Percentiles rank a stretch among this genome's conserved stretches.
Conservation (phyloP, 2,329 filamentous ascomycete genomes). For the Botryosphaeria dothidea region DNA sequence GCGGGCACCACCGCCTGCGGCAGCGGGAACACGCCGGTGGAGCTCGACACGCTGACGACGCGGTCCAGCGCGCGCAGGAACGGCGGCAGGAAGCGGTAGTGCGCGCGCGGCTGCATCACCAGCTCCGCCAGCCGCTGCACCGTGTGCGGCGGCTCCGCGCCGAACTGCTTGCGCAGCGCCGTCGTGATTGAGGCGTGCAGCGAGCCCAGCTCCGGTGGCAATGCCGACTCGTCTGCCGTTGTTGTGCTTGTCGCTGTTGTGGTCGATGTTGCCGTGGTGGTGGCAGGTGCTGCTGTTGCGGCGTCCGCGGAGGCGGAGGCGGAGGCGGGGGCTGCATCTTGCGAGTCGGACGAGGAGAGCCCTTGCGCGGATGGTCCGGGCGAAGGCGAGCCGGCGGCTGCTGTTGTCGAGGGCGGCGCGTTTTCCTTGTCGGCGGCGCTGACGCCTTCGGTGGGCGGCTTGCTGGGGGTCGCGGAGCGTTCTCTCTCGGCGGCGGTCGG, state of each 20-base stretch:
- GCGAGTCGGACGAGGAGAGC: slow-evolving; percentile 43
- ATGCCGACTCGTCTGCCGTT: no score
- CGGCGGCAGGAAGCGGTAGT: slow-evolving; percentile 79
- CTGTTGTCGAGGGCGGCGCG: slow-evolving; percentile 46
- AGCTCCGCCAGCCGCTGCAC: slow-evolving; percentile 91
- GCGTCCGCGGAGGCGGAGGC: neutral
- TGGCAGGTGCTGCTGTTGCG: neutral
- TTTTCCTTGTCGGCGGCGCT: slow-evolving; percentile 67
- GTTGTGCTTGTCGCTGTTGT: no score
- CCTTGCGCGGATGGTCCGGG: no score
- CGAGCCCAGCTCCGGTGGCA: slow-evolving; percentile 34
- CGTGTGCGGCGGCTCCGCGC: slow-evolving; percentile 80
- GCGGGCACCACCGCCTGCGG: slow-evolving; percentile 59
- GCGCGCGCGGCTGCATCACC: slow-evolving; percentile 69
- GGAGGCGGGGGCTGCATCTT: slow-evolving; percentile 37
- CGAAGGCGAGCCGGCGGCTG: no score
- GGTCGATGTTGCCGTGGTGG: no score
- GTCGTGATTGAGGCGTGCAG: slow-evolving; percentile 38
- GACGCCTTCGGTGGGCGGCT: slow-evolving; percentile 16
- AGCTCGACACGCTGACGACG: slow-evolving; percentile 85
- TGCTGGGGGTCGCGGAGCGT: slow-evolving; percentile 27
- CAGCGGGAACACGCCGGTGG: slow-evolving; percentile 78
- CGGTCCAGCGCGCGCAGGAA: slow-evolving; percentile 91
- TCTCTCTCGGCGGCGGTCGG: slow-evolving; percentile 45
- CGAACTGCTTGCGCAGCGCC: slow-evolving; percentile 68